Evolutionary conservation across 352 stramenopile genomes (phyloP).

Genomic region (Pythium oligandrum): DNA sequence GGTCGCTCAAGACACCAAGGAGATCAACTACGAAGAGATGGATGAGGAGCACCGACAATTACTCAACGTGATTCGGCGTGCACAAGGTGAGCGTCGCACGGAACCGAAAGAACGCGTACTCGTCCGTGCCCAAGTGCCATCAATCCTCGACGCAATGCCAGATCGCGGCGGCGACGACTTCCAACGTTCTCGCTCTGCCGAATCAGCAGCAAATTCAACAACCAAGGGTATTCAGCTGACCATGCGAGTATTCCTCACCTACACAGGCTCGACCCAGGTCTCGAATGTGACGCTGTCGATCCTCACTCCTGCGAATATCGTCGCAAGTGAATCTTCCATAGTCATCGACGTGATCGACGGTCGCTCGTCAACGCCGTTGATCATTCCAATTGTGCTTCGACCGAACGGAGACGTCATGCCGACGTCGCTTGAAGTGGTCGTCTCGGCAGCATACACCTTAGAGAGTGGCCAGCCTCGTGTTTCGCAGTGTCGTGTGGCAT

Average conservation of each 20-base stretch:
- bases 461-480: conserved; percentile 65
- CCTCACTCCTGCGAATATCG: conserved; percentile 54
- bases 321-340: conserved; percentile 52
- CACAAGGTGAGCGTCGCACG: conserved; percentile 54
- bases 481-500: conserved; percentile 47
- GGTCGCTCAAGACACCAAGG: conserved; percentile 60
- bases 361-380: conserved; percentile 50
- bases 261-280: conserved; percentile 58
- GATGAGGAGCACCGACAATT: conserved; percentile 87
- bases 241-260: conserved; percentile 82
- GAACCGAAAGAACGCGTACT: conserved; percentile 77
- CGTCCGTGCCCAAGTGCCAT: conserved; percentile 64
- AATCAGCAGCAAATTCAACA: conserved; percentile 1
- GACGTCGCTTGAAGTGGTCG: conserved; percentile 52
- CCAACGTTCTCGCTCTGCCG: conserved; percentile 17
- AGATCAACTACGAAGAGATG: conserved; percentile 90
- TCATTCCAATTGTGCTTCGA: conserved; percentile 53
- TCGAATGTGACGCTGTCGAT: conserved; percentile 78
- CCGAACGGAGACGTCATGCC: conserved; percentile 49
- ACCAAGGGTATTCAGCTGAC: conserved; percentile 46
- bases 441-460: conserved; percentile 72
- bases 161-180: conserved; percentile 39
- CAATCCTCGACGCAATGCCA: conserved; percentile 49
- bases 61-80: conserved; percentile 79
- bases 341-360: conserved; percentile 71